Conservation (phyloP, 163 green algal species). For the Scenedesmus sp. region DNA sequence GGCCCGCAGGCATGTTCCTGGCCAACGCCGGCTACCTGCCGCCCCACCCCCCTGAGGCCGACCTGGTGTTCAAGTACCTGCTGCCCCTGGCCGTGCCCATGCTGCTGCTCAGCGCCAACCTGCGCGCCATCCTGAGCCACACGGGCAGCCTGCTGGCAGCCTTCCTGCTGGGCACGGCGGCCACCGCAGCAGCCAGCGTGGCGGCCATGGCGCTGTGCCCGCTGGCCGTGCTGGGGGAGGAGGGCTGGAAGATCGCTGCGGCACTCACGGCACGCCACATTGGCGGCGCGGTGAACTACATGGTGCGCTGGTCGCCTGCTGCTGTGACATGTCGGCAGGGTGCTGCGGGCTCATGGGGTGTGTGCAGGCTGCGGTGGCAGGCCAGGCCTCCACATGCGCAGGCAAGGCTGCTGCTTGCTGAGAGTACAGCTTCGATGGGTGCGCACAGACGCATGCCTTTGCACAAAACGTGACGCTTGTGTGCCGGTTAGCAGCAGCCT, state of each 20-base stretch:
- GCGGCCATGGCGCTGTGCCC: slow-evolving; percentile 79
- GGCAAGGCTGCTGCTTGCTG: not conserved
- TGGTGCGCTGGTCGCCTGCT: slow-evolving; percentile 57
- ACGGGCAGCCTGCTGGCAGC: slow-evolving; percentile 83
- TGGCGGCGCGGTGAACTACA: slow-evolving; percentile 95
- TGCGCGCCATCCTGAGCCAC: slow-evolving; percentile 79
- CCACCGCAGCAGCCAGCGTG: slow-evolving; percentile 75
- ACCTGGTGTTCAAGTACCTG: slow-evolving; percentile 90
- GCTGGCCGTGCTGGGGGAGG: slow-evolving; percentile 77
- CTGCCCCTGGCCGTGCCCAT: slow-evolving; percentile 94
- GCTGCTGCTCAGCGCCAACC: slow-evolving; percentile 89
- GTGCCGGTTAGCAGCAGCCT: not conserved
- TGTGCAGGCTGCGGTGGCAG: not conserved
- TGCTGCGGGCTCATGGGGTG: too few species aligned
- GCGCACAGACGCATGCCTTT: not conserved
- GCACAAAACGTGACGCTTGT: not conserved
- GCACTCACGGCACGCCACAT: slow-evolving; percentile 93
- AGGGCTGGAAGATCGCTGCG: slow-evolving; percentile 87
- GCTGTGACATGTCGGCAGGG: not conserved
- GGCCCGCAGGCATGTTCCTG: slow-evolving; percentile 74
- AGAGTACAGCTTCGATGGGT: too few species aligned
- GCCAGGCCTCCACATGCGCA: not conserved
- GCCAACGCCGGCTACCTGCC: slow-evolving; percentile 86
- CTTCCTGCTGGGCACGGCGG: slow-evolving; percentile 84
- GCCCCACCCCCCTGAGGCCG: slow-evolving; percentile 72